A percentile compares a stretch with the other conserved stretches of the same genome.
Conservation (phyloP, 106 monocot species). For the Allium cepa region DNA sequence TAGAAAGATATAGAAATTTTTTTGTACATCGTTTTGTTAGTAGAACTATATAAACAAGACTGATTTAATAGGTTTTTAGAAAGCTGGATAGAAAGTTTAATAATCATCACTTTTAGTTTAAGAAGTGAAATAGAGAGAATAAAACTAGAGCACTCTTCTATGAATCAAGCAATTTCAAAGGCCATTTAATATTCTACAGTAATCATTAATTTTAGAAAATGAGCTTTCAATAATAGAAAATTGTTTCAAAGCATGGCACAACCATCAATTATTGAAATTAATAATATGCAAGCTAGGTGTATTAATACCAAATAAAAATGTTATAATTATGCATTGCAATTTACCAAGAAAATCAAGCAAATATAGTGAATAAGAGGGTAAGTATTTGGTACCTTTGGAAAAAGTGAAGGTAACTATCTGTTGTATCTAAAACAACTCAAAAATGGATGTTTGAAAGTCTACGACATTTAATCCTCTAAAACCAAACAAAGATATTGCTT, state of each 20-base stretch:
- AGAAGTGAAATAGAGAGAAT: too few species aligned
- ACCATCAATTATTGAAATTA: conserved; percentile 47
- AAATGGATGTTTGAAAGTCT: conserved; percentile 46
- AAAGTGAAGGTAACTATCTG: conserved; percentile 48
- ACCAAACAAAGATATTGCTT: neutral
- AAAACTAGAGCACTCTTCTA: too few species aligned
- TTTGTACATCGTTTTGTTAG: too few species aligned
- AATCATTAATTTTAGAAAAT: conserved; percentile 26
- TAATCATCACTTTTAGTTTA: too few species aligned
- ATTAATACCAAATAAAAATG: conserved; percentile 41
- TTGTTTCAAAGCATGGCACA: conserved; percentile 16
- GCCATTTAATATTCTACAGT: too few species aligned
- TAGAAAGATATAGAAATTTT: too few species aligned
- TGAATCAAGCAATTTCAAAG: too few species aligned
- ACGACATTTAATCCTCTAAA: conserved; percentile 54
- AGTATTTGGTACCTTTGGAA: conserved; percentile 54
- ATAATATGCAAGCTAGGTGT: conserved; percentile 56
- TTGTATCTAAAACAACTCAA: conserved; percentile 57
- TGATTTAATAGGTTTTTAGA: too few species aligned
- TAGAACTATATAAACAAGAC: too few species aligned
- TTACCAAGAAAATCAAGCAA: conserved; percentile 1
- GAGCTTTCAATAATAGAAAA: conserved; percentile 16
- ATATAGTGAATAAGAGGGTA: neutral
- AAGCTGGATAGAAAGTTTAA: too few species aligned
- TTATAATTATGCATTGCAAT: neutral